Evolutionary conservation across 2,329 filamentous ascomycete species (phyloP), one percentile per base, ranked within the genome.

Genomic region (Colletotrichum echinochloae): DNA sequence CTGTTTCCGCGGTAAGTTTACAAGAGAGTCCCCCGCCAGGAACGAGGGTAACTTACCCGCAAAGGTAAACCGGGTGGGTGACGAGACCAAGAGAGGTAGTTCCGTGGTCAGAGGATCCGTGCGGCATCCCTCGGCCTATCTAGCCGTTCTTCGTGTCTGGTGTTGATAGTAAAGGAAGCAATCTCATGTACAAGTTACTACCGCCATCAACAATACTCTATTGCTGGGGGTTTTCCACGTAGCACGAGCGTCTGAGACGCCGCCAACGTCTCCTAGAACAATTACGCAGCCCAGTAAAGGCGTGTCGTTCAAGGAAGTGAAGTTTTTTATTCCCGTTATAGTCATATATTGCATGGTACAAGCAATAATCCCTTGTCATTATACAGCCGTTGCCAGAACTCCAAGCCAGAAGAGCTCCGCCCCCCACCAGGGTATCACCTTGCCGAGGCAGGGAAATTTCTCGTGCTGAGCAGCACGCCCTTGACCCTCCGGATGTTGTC

Each of bases 401-500:
- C 11, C 39, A 48, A 60, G n/a, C 33, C 30, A 18, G 3, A 14
- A 18, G 35, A 33, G 44, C 30, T 5, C 11, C 20, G 33, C 18
- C 16, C 16, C 14, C 6, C 20, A 20, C 48, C 48, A 30, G 1
- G 9, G 30, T 18, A 35, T 61, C 48, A 79, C 61, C 77, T 77
- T 41, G 81, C 77, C 48, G 82, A 82, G 3, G 81, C 75, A n/a
- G 90, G 91, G 74, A 95, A 95, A 75, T 89, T 93, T 76, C 91
- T 88, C 5, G 93, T 88, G 76, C 90, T 94, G 66, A 97, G 80
- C 74, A 96, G 82, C 14, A 94, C 88, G 1, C 93, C 93, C 83
- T 97, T 97, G 51, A 96, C 88, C 66, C 92, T 87, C 73, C 93
- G 84, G 61, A 97, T 95, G 72, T 91, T 92, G 73, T 89, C 89